phyloP scores from a whole-genome alignment of 306 rosid genomes.

The Dryas alaskensis region DNA sequence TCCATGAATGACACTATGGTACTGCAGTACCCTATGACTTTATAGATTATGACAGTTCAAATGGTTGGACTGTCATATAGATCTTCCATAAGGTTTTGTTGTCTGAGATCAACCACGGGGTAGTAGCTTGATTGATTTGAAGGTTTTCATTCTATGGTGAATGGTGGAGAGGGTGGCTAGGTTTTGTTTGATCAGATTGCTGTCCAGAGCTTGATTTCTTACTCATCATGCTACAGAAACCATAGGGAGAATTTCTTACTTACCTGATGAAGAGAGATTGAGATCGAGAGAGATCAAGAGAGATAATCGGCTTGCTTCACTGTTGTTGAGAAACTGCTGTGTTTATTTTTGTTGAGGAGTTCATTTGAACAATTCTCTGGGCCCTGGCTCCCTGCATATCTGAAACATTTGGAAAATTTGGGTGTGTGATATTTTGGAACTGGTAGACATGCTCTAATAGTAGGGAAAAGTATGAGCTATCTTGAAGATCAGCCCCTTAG shows the following conservation, averaged over 20 bases:
- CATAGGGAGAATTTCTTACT: background rate
- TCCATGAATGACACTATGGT: background rate
- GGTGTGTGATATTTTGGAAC: no score
- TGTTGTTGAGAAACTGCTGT: no score
- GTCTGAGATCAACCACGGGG: background rate
- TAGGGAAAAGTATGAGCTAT: no score
- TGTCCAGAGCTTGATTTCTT: background rate
- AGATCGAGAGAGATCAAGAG: background rate
- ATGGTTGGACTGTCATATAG: background rate
- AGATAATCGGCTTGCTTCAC: background rate
- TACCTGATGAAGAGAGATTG: no score
- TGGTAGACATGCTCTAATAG: no score
- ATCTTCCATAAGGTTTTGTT: background rate
- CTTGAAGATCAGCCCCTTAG: no score
- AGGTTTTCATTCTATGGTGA: background rate
- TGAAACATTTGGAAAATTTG: no score
- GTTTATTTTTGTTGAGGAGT: background rate
- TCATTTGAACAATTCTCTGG: background rate
- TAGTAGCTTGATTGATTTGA: background rate
- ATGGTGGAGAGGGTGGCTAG: background rate
- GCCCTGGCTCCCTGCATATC: background rate
- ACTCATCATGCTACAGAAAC: background rate
- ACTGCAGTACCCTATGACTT: background rate
- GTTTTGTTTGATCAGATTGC: background rate
- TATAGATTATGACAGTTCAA: background rate